Conservation (phyloP, 495 filamentous ascomycete species). For the Xylaria acuta region DNA sequence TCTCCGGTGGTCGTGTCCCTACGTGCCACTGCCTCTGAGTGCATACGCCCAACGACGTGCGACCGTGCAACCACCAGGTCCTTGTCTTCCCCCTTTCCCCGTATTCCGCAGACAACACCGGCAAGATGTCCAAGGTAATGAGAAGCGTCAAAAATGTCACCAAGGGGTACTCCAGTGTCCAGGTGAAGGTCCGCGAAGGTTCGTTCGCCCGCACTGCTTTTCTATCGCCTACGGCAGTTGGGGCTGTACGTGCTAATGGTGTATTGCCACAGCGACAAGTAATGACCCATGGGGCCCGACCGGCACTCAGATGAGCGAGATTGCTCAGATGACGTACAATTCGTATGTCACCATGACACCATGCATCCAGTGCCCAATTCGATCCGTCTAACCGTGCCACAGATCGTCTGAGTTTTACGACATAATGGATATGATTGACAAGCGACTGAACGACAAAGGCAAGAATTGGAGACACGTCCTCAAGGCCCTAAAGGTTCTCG, state of each 20-base stretch:
- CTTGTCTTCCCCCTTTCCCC: conserved; percentile 13
- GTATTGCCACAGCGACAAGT: conserved; percentile 76
- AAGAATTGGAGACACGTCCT: conserved; percentile 99
- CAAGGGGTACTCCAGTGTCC: conserved; percentile 95
- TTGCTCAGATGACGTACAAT: conserved; percentile 95
- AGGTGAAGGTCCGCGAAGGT: conserved; percentile 99
- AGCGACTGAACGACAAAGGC: conserved; percentile 98
- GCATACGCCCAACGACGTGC: conserved; percentile 15
- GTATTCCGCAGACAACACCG: conserved; percentile 30
- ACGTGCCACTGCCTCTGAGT: neutral
- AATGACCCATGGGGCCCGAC: conserved; percentile 99
- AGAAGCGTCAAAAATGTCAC: conserved; percentile 99
- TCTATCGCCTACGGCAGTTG: neutral
- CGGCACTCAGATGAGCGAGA: conserved; percentile 98
- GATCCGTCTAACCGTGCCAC: conserved; percentile 28
- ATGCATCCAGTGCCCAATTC: conserved; percentile 11
- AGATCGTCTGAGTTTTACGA: conserved; percentile 98
- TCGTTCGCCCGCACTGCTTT: conserved; percentile 46
- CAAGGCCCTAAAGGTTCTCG: conserved; percentile 95
- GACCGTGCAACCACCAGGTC: conserved; percentile 11
- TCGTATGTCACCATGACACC: conserved; percentile 65
- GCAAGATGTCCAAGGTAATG: conserved; percentile 93
- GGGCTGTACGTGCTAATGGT: conserved; percentile 35
- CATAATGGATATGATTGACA: conserved; percentile 99
- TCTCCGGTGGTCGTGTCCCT: neutral